A percentile compares a stretch with the other conserved stretches of the same genome.
phyloP scores from a whole-genome alignment of 371 early-diverging fungal genomes.

The Entomophthora muscae region DNA sequence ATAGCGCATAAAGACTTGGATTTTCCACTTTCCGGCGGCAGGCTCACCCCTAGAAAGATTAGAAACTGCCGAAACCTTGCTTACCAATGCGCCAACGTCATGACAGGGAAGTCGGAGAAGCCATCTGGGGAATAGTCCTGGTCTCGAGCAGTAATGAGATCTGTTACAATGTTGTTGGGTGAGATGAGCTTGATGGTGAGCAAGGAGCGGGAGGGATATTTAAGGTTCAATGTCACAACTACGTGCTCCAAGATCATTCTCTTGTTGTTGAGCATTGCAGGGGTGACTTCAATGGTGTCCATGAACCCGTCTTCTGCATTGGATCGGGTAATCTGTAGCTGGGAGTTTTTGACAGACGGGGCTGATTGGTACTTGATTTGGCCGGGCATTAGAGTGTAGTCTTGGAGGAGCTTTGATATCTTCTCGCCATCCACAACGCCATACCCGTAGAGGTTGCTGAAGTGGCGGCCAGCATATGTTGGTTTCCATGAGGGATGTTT shows the following conservation, averaged over 20 bases:
- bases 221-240: constrained; percentile 62
- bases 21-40: too few species aligned
- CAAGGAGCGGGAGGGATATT: constrained; percentile 64
- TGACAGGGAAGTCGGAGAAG: constrained; percentile 83
- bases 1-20: too few species aligned
- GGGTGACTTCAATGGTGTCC: constrained; percentile 21
- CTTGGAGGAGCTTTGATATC: too few species aligned
- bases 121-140: constrained; percentile 50
- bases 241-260: constrained; percentile 58
- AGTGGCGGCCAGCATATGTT: constrained; percentile 42
- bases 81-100: constrained; percentile 90
- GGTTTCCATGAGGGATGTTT: constrained; percentile 38
- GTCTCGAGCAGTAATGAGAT: constrained; percentile 43
- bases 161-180: constrained; percentile 42
- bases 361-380: too few species aligned
- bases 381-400: too few species aligned
- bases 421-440: constrained; percentile 85
- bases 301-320: constrained; percentile 19
- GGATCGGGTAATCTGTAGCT: too few species aligned
- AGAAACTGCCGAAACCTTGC: too few species aligned
- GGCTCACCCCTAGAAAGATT: too few species aligned
- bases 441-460: constrained; percentile 79
- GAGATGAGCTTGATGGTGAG: constrained; percentile 52
- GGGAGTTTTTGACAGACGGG: too few species aligned
- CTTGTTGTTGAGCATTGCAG: constrained; percentile 21